Evolutionary conservation across 805 yeast genomes (phyloP).

Genomic region (Saturnispora hagleri): DNA sequence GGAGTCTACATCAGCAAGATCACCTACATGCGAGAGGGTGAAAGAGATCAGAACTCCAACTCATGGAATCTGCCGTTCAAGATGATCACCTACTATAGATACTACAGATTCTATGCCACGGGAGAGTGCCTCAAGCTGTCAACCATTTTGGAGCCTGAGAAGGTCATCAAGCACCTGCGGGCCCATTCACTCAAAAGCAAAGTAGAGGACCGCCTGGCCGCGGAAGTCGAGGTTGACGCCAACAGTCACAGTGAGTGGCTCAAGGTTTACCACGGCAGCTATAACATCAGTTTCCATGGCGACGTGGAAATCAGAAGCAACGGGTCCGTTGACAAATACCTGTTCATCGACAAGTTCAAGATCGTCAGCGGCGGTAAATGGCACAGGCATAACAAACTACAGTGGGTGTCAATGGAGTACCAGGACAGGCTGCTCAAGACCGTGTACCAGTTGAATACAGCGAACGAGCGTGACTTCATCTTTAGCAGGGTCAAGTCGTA

Average conservation of each 20-base stretch:
- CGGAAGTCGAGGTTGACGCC: not conserved
- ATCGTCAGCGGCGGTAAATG: conserved; percentile 50
- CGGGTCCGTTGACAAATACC: conserved; percentile 53
- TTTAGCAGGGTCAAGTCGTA: conserved; percentile 52
- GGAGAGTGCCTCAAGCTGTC: conserved; percentile 67
- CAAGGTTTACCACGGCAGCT: conserved; percentile 41
- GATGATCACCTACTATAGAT: conserved; percentile 82
- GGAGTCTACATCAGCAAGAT: conserved; percentile 85
- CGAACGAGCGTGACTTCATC: conserved; percentile 70
- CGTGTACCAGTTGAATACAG: conserved; percentile 36
- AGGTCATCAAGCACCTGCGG: conserved; percentile 30
- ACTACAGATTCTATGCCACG: conserved; percentile 68
- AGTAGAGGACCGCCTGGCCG: not conserved
- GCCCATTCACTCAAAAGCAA: not conserved
- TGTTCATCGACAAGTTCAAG: conserved; percentile 53
- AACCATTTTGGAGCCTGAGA: conserved; percentile 61
- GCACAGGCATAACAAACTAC: conserved; percentile 56
- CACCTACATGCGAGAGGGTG: conserved; percentile 78
- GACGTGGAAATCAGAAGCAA: conserved; percentile 40
- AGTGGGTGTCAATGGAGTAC: conserved; percentile 61
- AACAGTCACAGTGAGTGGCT: conserved; percentile 21
- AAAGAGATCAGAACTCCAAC: conserved; percentile 52
- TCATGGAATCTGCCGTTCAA: conserved; percentile 71
- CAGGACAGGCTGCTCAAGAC: conserved; percentile 20
- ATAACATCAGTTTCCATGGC: conserved; percentile 50